Conservation (phyloP, 2,329 filamentous ascomycete species). For the Trichoderma asperellum region DNA sequence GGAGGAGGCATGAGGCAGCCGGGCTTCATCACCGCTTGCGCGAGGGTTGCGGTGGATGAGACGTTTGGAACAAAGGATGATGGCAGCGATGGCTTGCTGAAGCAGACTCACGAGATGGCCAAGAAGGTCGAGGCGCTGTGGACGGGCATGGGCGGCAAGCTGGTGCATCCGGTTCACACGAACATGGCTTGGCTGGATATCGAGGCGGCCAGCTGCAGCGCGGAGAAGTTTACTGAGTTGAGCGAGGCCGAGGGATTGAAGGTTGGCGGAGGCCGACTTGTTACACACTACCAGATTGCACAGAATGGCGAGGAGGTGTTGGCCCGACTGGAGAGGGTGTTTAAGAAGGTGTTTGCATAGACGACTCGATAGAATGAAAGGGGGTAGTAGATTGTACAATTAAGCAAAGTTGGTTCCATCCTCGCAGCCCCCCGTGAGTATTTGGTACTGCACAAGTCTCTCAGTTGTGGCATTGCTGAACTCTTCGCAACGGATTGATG, state of each 20-base stretch:
- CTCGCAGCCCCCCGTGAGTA: background rate
- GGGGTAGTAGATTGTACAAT: background rate
- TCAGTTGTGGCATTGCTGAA: background rate
- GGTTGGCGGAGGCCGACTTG: conserved; percentile 48
- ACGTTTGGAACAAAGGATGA: conserved; percentile 46
- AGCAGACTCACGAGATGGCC: conserved; percentile 64
- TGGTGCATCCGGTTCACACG: conserved; percentile 75
- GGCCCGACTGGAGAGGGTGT: conserved; percentile 58
- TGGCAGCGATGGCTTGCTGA: conserved; percentile 60
- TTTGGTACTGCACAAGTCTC: background rate
- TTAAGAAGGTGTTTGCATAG: conserved; percentile 45
- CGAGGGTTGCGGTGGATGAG: conserved; percentile 65
- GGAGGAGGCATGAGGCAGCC: conserved; percentile 76
- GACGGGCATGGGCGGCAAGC: conserved; percentile 69
- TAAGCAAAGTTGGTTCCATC: background rate
- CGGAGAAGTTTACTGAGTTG: conserved; percentile 45
- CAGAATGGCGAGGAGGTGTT: conserved; percentile 63
- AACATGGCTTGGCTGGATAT: conserved; percentile 91
- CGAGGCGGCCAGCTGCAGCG: conserved; percentile 56
- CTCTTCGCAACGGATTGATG: background rate
- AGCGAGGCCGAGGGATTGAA: conserved; percentile 50
- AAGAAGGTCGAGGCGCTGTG: conserved; percentile 70
- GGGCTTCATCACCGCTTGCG: conserved; percentile 72
- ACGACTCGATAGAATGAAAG: background rate
- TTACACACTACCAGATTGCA: conserved; percentile 65